Conservation (phyloP, 441 rosid genomes). For the Melastoma candidum region DNA sequence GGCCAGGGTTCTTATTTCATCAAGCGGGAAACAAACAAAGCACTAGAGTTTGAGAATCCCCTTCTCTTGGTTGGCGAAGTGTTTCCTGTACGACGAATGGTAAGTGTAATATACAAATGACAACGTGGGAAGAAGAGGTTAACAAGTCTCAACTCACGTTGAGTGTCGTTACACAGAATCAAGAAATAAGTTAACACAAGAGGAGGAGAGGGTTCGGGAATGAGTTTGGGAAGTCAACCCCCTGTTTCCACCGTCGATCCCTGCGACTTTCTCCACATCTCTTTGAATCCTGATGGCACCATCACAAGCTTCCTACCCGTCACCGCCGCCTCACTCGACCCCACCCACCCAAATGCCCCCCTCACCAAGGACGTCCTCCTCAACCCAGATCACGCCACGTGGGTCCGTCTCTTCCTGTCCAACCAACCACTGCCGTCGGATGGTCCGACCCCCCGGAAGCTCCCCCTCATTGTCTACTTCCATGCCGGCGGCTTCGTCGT, state of each 20-base stretch:
- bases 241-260: conserved; percentile 2
- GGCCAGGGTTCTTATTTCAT: too few species aligned
- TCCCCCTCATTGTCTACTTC: conserved; percentile 6
- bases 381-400: conserved; percentile 3
- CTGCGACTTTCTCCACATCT: conserved; percentile 1
- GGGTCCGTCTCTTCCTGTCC: conserved; percentile 5
- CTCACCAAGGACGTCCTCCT: conserved; percentile 6
- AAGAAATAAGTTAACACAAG: too few species aligned
- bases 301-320: neutral
- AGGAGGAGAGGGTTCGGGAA: neutral
- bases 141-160: too few species aligned
- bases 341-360: neutral
- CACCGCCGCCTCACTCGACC: conserved; percentile 1
- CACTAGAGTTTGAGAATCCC: too few species aligned
- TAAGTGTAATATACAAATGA: too few species aligned
- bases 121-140: too few species aligned
- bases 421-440: neutral
- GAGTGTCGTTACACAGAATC: too few species aligned
- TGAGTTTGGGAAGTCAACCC: neutral
- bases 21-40: too few species aligned
- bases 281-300: conserved; percentile 1
- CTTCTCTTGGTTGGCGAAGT: too few species aligned
- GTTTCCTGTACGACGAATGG: too few species aligned
- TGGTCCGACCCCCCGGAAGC: neutral
- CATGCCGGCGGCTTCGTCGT: conserved; percentile 5